phyloP scores from a whole-genome alignment of 768 basidiomycete genomes.

The Galerina sulciceps region DNA sequence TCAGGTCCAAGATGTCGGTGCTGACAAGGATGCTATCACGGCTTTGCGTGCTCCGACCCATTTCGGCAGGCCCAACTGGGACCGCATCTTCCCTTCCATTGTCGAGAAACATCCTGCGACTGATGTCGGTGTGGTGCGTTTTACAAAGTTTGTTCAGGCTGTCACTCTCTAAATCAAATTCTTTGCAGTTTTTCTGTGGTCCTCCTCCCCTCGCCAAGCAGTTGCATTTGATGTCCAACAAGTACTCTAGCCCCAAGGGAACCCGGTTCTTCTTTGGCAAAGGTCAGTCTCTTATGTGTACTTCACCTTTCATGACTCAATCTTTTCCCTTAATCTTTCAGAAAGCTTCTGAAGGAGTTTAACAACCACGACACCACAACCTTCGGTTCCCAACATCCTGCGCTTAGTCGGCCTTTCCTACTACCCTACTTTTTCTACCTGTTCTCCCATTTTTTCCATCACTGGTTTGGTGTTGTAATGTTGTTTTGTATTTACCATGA shows the following conservation, averaged over 20 bases:
- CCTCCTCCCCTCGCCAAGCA: slow-evolving; percentile 70
- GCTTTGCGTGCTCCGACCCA: slow-evolving; percentile 89
- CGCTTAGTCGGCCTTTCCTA: too few species aligned
- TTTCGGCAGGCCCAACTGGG: slow-evolving; percentile 90
- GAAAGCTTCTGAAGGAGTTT: too few species aligned
- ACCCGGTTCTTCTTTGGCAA: slow-evolving; percentile 92
- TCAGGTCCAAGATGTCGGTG: slow-evolving; percentile 87
- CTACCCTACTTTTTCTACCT: too few species aligned
- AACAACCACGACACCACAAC: too few species aligned
- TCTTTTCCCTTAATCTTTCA: too few species aligned
- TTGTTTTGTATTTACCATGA: too few species aligned
- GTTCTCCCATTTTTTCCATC: too few species aligned
- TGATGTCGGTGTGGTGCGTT: slow-evolving; percentile 83
- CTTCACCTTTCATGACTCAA: too few species aligned
- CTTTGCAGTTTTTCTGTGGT: slow-evolving; percentile 80
- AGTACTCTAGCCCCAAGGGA: slow-evolving; percentile 78
- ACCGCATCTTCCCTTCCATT: slow-evolving; percentile 73
- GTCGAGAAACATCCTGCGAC: slow-evolving; percentile 85
- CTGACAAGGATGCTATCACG: slow-evolving; percentile 91
- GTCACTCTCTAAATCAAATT: background rate
- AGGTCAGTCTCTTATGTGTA: slow-evolving; percentile 46
- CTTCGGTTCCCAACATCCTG: too few species aligned
- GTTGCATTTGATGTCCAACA: slow-evolving; percentile 82
- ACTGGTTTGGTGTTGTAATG: too few species aligned
- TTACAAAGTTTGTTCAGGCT: background rate